Base-by-base conservation (phyloP, 2,329 filamentous ascomycete genomes). In the Monosporascus cannonballus region DNA sequence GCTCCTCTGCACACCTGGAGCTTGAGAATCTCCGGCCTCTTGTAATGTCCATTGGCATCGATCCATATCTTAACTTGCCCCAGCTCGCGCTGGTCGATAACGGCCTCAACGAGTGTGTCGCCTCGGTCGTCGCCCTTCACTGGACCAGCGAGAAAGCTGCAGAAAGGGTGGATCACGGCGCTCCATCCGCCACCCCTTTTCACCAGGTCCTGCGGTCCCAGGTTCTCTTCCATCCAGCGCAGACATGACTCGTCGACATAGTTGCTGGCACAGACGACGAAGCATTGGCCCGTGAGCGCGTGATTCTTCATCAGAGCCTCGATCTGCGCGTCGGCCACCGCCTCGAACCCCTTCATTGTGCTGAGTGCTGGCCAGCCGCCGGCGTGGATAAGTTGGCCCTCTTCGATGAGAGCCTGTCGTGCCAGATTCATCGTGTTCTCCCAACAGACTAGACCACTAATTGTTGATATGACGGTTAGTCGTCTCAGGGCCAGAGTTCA, bases 251-350 rank as follows among this genome's bases (percentile, higher is more conserved):
- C 63, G 37, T 76, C 73, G 2, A 76, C 69, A 30, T 73, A 74
- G 50, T 71, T 72, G 6, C 67, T 68, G 2, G 72, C 72, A 1
- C 64, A 66, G 30, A 76, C 60, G 22, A 74, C 73, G 50, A 74
- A 76, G 2, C 71, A 69, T 53, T 76, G 73, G 15, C 68, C 73
- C 1, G 72, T 74, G 24, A 76, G 53, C 2, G 74, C 73, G 54
- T 76, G 73, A 5, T 64, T 61, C 61, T 75, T 76, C 72, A 75
- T 76, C 37, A 76, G 56, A 5, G 70, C 73, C 62, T 76, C 73
- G 50, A 76, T 75, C 59, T 75, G 72, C n/a, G 63, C 63, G 54
- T 73, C 67, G 2, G 71, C 72, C 6, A 69, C 67, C 0, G 55
- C 59, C 52, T 75, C 71, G 44, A 75, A 74, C 0, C 72, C 72